These are phyloP conservation scores for Arthromyces matolae DNA, from an alignment of 768 basidiomycete genomes.

Conservation along the genomic window DNA sequence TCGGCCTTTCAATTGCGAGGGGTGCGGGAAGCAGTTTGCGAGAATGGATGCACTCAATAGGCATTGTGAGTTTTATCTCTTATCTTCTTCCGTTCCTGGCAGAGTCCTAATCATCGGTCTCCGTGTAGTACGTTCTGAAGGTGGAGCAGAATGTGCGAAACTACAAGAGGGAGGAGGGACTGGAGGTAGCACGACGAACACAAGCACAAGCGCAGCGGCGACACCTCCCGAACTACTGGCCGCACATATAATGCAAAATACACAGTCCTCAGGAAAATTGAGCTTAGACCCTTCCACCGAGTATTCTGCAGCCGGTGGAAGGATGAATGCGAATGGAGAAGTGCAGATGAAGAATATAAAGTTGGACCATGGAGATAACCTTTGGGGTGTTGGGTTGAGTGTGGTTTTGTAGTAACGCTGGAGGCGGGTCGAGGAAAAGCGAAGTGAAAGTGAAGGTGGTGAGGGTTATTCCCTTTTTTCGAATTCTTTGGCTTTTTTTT, in stretches of 20 bases:
- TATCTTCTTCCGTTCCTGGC: neutral
- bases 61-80: conserved; percentile 61
- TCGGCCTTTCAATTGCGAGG: conserved; percentile 88
- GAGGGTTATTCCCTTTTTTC: neutral
- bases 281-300: too few relatives aligned
- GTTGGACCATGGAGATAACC: conserved; percentile 9
- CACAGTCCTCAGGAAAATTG: too few relatives aligned
- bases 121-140: conserved; percentile 68
- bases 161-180: conserved; percentile 31
- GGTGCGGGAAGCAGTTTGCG: conserved; percentile 91
- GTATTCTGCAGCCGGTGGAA: too few relatives aligned
- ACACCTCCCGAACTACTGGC: too few relatives aligned
- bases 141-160: conserved; percentile 70
- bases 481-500: neutral
- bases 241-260: too few relatives aligned
- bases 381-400: conserved; percentile 14
- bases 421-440: neutral
- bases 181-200: too few relatives aligned
- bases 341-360: conserved; percentile 1
- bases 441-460: neutral
- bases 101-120: too few relatives aligned
- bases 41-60: conserved; percentile 92
- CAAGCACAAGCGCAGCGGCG: too few relatives aligned
- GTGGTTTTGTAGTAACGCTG: conserved; percentile 6
- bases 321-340: neutral